Base-by-base conservation (phyloP, 208 protist species). In the Crithidia brevicula region DNA sequence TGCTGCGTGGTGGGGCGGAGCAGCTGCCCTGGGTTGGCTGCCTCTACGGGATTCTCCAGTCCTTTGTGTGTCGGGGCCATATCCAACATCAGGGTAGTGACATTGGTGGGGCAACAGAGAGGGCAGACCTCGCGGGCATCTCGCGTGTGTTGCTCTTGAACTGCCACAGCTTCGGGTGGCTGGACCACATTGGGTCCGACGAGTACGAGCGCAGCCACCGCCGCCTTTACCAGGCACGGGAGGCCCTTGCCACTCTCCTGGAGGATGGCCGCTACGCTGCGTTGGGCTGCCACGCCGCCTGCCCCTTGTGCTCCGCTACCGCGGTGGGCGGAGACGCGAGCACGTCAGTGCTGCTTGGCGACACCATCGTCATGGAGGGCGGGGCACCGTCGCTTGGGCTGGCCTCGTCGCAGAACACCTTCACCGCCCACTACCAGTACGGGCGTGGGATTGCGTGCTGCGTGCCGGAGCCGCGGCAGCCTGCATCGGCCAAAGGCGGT, bases 291-390 rank as follows among this genome's bases (percentile, higher is more conserved):
- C 68, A 54, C 25, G 36, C 57, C 4, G 25, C 61, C 11, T 77
- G 53, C n/a, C 66, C 66, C n/a, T 40, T 71, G 11, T 70, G 63
- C 57, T 47, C 63, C 25, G 13, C 72, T 18, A 25, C 52, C 18
- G 30, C 28, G 31, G 27, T 45, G 16, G 51, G 68, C 40, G 65
- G 59, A 8, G 69, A 74, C 49, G 72, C 64, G 18, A 38, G 13
- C 27, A 87, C 78, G 27, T 33, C 74, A 18, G 66, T 91, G 53
- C 74, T 91, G 49, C 79, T 91, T 18, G 67, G 74, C 51, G 72
- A 91, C 53, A 77, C 79, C 0, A 81, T 88, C 30, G 59, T 91
- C 42, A 84, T 91, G 76, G 85, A 88, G 52, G 85, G 85, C 36
- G 85, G 85, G 7, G 76, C 76, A 28, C 81, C 82, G 23, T 85